phyloP scores from a whole-genome alignment of 768 basidiomycete genomes.

The Panellus pusillus region DNA sequence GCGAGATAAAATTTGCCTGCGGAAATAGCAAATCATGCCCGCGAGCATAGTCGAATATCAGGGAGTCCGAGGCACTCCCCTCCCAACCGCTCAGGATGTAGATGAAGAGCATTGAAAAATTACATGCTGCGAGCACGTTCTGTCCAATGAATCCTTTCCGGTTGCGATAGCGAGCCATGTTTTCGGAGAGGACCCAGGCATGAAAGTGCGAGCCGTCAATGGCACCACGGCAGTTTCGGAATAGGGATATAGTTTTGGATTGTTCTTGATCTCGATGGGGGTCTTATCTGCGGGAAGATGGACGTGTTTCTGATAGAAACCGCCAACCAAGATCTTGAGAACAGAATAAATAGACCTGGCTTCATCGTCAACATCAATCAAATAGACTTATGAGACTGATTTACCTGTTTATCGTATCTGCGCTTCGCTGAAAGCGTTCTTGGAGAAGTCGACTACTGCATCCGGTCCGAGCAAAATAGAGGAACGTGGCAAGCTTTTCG shows the following conservation, averaged over 20 bases:
- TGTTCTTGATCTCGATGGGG: slow-evolving; percentile 23
- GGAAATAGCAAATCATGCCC: no score
- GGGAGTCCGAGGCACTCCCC: no score
- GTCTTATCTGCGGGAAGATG: slow-evolving; percentile 18
- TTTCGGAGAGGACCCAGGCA: slow-evolving; percentile 22
- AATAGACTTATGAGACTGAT: not conserved
- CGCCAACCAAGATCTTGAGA: slow-evolving; percentile 16
- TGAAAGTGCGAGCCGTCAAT: slow-evolving; percentile 30
- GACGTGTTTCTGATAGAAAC: slow-evolving; percentile 27
- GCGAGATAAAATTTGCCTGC: no score
- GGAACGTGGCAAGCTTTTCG: slow-evolving; percentile 34
- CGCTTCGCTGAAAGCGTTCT: slow-evolving; percentile 32
- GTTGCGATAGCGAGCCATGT: slow-evolving; percentile 24
- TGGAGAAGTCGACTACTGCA: slow-evolving; percentile 23
- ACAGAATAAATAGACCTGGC: slow-evolving; percentile 20
- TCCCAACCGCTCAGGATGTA: no score
- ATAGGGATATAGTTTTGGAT: slow-evolving; percentile 30
- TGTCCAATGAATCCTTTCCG: slow-evolving; percentile 25
- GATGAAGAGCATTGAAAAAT: slow-evolving; percentile 6
- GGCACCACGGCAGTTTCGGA: slow-evolving; percentile 26
- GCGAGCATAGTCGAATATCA: no score
- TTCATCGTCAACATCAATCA: no score
- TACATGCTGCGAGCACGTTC: slow-evolving; percentile 4
- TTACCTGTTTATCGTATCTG: slow-evolving; percentile 31
- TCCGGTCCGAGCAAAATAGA: slow-evolving; percentile 24